Base-by-base conservation (phyloP, 768 basidiomycete species). In the Candolleomyces aberdarensis region DNA sequence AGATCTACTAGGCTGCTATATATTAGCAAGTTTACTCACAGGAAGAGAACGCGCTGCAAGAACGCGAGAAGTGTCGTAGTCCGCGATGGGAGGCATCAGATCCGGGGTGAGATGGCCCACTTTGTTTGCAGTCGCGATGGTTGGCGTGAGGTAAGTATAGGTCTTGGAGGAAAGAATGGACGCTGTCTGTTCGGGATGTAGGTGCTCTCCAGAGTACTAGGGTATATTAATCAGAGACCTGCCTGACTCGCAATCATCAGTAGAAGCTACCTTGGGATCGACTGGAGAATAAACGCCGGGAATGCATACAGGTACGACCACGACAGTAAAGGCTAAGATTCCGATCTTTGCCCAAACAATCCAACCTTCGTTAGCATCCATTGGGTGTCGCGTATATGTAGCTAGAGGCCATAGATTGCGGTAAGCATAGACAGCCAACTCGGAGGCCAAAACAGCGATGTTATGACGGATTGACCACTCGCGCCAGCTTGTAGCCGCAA, bases 21-120 rank as follows among this genome's bases (percentile, higher is more conserved):
- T 63, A n/a, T 22, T 17, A 39, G 13, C 17, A n/a, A 51, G 19
- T 7, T 43, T 17, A 62, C 56, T 59, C 61, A 69, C 72, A 57
- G 67, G 63, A 60, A 72, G 76, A 50, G 63, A 65, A 17, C 56
- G 67, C 19, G 57, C 66, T 41, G 66, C 73, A 11, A 75, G 57
- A 55, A 70, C 58, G 20, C 67, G 54, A 3, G 72, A 71, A 58
- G 69, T 57, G 62, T 90, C 88, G 58, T 83, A 83, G 62, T 90
- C 87, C 2, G 85, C 84, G 74, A 90, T 78, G 2, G 83, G 84
- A 14, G 86, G 86, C 29, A 88, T 70, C 56, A 84, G 69, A 50
- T 88, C 84, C 46, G 76, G 73, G 0, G 82, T 68, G 0, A 87
- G 69, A 67, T 83, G 83, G 5, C 77, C 69, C n/a, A 79, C 65